Evolutionary conservation across 768 basidiomycete species (phyloP), one percentile per base, ranked within the genome.

Genomic region (Suillus americanus): DNA sequence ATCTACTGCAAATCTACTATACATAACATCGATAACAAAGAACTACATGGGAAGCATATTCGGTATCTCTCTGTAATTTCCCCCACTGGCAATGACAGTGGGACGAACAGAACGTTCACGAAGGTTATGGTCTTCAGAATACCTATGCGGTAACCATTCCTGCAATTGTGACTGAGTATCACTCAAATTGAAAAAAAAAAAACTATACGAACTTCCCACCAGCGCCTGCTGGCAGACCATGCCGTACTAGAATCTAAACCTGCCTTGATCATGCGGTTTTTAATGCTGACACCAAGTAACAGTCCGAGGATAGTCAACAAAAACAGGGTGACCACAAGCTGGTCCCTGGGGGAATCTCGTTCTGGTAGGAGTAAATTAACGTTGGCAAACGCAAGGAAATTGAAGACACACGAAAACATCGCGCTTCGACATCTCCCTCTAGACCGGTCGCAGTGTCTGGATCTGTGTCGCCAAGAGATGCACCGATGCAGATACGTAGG

Each of bases 321-420:
- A 80, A 97, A 97, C 60, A 96, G 81, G 20, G 94, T 95, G 54
- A 97, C 95, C 38, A 97, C 90, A 35, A 96, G 82, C 73, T 97
- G 95, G 78, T 97, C 95, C 75, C 95, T 80, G n/a, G 95, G 95
- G 23, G 93, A 95, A 80, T 97, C 95, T 66, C 95, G 87, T 80
- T 96, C 95, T 97, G 77, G 68, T 67, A 65, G 60, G 66, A 62
- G 70, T 65, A 41, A 20, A 59, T 59, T 41, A 59, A 59, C 25
- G 18, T 59, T 59, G 18, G 40, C 70, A 69, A 70, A 65, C 70
- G 70, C 70, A 70, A 66, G 72, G 69, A 72, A 68, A 72, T 73
- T 73, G 73, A 62, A 66, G 62, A 84, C 94, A 72, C 78, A 97
- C 95, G 93, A 80, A 97, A 97, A 82, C 95, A 97, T 74, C 95